These are phyloP conservation scores for Globisporangium polare DNA, from an alignment of 352 stramenopile genomes.

Conservation along the genomic window DNA sequence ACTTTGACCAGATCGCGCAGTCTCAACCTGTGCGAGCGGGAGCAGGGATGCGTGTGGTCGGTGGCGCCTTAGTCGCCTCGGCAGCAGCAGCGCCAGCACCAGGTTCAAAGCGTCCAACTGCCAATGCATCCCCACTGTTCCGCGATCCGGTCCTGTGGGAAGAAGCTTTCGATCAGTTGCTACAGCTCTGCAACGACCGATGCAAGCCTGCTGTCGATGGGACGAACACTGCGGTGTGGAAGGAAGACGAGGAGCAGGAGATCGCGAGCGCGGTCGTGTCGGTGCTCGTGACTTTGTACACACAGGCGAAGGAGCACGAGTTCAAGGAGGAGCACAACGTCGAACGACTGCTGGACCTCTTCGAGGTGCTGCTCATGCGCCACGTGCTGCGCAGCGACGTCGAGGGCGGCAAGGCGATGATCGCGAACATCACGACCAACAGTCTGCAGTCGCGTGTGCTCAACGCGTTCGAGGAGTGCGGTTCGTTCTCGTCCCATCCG, in stretches of 20 bases:
- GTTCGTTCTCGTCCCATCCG: constrained; percentile 57
- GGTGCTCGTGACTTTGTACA: constrained; percentile 74
- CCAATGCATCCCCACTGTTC: constrained; percentile 12
- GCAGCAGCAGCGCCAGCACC: neutral
- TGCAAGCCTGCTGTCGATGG: constrained; percentile 17
- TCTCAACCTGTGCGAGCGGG: constrained; percentile 75
- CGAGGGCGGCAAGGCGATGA: constrained; percentile 19
- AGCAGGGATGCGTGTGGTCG: constrained; percentile 89
- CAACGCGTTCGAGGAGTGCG: constrained; percentile 82
- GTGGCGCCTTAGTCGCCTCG: constrained; percentile 65
- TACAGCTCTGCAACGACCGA: constrained; percentile 52
- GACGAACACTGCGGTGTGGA: constrained; percentile 23
- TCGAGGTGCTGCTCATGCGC: constrained; percentile 55
- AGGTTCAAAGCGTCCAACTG: constrained; percentile 17
- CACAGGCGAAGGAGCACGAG: constrained; percentile 68
- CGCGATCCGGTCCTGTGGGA: constrained; percentile 66
- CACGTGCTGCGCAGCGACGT: constrained; percentile 47
- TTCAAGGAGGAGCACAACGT: constrained; percentile 67
- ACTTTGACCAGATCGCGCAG: constrained; percentile 70
- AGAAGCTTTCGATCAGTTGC: constrained; percentile 56
- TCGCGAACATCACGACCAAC: constrained; percentile 74
- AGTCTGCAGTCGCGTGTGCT: constrained; percentile 78
- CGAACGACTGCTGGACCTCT: constrained; percentile 56
- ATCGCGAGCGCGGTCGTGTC: constrained; percentile 74
- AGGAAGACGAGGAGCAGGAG: constrained; percentile 78